These are phyloP conservation scores for Arachis stenosperma DNA, from an alignment of 306 rosid species.

Conservation along the genomic window DNA sequence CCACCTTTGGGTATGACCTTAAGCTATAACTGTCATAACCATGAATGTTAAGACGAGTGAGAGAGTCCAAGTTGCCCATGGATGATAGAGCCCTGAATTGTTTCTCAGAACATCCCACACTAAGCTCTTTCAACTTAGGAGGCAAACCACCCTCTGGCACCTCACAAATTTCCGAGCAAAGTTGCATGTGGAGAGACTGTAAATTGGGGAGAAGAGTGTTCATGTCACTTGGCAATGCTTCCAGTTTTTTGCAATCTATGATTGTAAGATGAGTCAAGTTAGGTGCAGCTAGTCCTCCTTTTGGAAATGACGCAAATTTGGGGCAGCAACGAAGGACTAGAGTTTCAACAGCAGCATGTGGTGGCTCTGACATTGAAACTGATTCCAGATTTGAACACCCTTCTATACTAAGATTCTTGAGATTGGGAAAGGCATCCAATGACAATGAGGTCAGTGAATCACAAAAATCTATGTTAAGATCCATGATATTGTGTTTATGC, in stretches of 20 bases:
- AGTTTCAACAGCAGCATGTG: neutral
- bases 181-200: fast-evolving
- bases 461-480: too few relatives aligned
- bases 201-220: neutral
- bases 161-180: neutral
- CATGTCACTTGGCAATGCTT: neutral
- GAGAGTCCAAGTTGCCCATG: neutral
- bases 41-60: neutral
- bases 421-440: neutral
- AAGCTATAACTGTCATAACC: too few relatives aligned
- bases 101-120: neutral
- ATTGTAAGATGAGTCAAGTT: neutral
- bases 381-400: neutral
- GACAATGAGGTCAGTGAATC: neutral
- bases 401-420: fast-evolving
- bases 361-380: neutral
- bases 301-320: too few relatives aligned
- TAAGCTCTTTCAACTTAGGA: neutral
- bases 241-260: neutral
- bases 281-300: neutral
- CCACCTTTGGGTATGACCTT: neutral
- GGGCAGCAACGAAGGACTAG: too few relatives aligned
- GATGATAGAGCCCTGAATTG: neutral
- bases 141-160: neutral
- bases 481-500: too few relatives aligned